Evolutionary conservation across 106 monocot species (phyloP).

Genomic region (Dioscorea alata): DNA sequence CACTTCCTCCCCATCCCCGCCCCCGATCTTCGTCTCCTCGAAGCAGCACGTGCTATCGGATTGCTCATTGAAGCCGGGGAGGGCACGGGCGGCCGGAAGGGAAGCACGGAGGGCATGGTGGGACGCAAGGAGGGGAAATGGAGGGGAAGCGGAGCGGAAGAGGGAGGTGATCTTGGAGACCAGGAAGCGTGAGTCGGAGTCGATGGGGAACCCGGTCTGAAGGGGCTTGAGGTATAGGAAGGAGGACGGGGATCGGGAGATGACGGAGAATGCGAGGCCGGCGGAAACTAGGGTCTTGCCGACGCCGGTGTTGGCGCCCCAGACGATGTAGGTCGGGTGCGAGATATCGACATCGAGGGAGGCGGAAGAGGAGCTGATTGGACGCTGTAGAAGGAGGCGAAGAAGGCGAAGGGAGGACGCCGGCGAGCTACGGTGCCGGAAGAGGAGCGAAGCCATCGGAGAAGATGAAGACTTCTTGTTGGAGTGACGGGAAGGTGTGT

Average conservation of each 20-base stretch:
- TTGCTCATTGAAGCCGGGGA: slow-evolving; percentile 11
- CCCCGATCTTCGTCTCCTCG: slow-evolving; percentile 38
- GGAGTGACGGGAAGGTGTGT: neutral
- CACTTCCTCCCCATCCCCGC: slow-evolving; percentile 4
- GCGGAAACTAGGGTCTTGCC: slow-evolving; percentile 96
- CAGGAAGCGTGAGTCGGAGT: slow-evolving; percentile 86
- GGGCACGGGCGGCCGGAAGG: slow-evolving; percentile 20
- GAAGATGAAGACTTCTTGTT: neutral
- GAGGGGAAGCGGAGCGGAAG: slow-evolving; percentile 19
- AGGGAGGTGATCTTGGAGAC: slow-evolving; percentile 41
- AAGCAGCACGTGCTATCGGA: slow-evolving; percentile 15
- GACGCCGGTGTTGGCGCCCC: slow-evolving; percentile 88
- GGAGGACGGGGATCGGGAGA: slow-evolving; percentile 26
- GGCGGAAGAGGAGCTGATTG: neutral
- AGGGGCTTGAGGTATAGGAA: slow-evolving; percentile 84
- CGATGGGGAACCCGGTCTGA: slow-evolving; percentile 87
- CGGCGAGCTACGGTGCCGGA: slow-evolving; percentile 17
- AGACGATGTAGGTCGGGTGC: slow-evolving; percentile 69
- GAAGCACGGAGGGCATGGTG: slow-evolving; percentile 45
- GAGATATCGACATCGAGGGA: slow-evolving; percentile 38
- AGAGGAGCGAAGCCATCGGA: neutral
- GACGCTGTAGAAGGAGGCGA: neutral
- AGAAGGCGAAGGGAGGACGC: neutral
- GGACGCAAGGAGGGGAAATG: slow-evolving; percentile 42
- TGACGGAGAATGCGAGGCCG: slow-evolving; percentile 63